Base-by-base conservation (phyloP, 2,329 filamentous ascomycete genomes). In the Fusarium pseudocircinatum region DNA sequence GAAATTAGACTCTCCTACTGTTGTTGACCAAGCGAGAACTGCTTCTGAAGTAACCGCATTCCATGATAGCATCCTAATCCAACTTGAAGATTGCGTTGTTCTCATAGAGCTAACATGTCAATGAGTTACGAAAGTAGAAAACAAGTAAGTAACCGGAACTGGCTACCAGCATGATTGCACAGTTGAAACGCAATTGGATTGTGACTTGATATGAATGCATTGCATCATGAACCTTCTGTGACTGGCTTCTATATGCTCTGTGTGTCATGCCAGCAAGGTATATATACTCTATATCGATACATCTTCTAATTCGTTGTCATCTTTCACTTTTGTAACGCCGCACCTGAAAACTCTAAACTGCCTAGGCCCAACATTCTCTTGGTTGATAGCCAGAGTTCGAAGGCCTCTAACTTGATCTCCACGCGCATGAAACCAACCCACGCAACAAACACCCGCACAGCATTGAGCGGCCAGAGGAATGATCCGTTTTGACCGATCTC, bases 381-480 rank as follows among this genome's bases (percentile, higher is more conserved):
- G 11, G 88, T 70, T 34, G 82, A 82, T 39, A 92, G 80, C 88
- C 88, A 91, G 46, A 89, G 77, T 83, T 93, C 91, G 80, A 92
- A 92, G 12, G 84, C 83, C 74, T 89, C 88, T 37, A 93, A 83
- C 83, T 91, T 92, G 44, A 89, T 73, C 81, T 90, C 88, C 9
- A 93, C 89, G 37, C 90, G 83, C 50, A 90, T 79, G 74, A 87
- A 91, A 4, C 87, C 85, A 63, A 89, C 67, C 85, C 89, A 92
- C 2, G 90, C 91, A 2, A 83, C 82, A 13, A 91, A 70, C 52
- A 91, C 80, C 7, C 86, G 81, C 24, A 89, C 47, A 4, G 88
- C 82, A 70, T 91, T 92, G 11, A 82, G 78, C 14, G 90, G 90
- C 85, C 88, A 89, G 37, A 89, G 78, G n/a, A 90, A 77, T 44